Percentiles rank a stretch among this genome's conserved stretches.
These are phyloP conservation scores for Aspergillus calidoustus DNA, from an alignment of 2,329 filamentous ascomycete species.

Conservation along the genomic window DNA sequence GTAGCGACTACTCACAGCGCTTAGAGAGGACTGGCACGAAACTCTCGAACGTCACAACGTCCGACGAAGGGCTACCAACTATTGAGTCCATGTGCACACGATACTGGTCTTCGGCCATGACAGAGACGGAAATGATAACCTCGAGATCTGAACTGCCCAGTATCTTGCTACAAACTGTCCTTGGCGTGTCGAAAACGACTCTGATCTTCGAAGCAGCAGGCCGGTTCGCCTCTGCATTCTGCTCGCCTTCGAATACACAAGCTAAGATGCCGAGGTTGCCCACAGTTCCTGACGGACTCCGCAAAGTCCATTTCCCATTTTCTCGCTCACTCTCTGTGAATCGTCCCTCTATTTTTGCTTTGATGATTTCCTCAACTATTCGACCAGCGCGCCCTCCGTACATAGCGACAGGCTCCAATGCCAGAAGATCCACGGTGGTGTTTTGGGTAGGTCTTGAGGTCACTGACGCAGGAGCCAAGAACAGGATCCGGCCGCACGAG, in stretches of 20 bases:
- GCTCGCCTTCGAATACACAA: slow-evolving; percentile 48
- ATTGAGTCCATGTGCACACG: slow-evolving; percentile 65
- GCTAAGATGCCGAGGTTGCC: slow-evolving; percentile 59
- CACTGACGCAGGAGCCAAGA: slow-evolving; percentile 37
- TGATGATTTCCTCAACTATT: slow-evolving; percentile 82
- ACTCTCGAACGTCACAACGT: slow-evolving; percentile 73
- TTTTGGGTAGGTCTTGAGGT: slow-evolving; percentile 28
- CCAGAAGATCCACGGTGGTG: slow-evolving; percentile 56
- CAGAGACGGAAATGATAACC: slow-evolving; percentile 70
- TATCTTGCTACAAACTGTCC: slow-evolving; percentile 34
- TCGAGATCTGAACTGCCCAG: slow-evolving; percentile 43
- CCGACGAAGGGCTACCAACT: slow-evolving; percentile 72
- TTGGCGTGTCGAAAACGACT: slow-evolving; percentile 43
- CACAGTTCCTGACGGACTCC: slow-evolving; percentile 66
- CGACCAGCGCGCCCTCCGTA: slow-evolving; percentile 79
- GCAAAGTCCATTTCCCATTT: slow-evolving; percentile 77
- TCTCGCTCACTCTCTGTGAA: slow-evolving; percentile 86
- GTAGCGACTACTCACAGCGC: slow-evolving; percentile 60
- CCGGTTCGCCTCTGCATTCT: slow-evolving; percentile 58
- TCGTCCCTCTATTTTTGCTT: slow-evolving; percentile 82
- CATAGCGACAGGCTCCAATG: slow-evolving; percentile 72
- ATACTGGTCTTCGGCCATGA: slow-evolving; percentile 64
- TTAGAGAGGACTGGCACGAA: slow-evolving; percentile 76
- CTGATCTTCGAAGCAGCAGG: slow-evolving; percentile 39
- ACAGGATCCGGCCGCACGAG: slow-evolving; percentile 43